phyloP scores from a whole-genome alignment of 2,329 filamentous ascomycete genomes.

The Colletotrichum sp. region DNA sequence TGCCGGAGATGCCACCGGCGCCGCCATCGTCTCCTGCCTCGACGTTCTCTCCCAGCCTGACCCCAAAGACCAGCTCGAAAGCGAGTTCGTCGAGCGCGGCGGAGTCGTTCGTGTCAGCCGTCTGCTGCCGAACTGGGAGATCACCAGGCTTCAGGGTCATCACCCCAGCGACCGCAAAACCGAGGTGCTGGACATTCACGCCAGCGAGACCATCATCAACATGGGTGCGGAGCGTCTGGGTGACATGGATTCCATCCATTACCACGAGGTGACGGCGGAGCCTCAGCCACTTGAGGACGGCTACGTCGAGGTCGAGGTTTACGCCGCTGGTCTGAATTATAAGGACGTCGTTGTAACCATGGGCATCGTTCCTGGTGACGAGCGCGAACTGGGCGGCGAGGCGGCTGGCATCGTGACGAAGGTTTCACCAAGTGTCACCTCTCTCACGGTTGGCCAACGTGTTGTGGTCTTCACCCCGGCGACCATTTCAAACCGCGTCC shows the following conservation, averaged over 20 bases:
- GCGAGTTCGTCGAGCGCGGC: too few species aligned
- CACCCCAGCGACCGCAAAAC: not conserved
- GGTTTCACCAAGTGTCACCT: not conserved
- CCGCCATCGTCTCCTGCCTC: too few species aligned
- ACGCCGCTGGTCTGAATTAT: not conserved
- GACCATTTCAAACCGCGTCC: slow-evolving; percentile 24
- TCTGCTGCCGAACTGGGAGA: not conserved
- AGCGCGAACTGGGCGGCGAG: not conserved
- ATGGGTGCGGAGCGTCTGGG: not conserved
- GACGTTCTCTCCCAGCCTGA: too few species aligned
- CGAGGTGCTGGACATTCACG: not conserved
- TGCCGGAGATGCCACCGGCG: too few species aligned
- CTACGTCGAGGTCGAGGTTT: not conserved
- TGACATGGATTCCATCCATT: not conserved
- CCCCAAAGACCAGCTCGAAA: too few species aligned
- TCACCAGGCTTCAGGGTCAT: not conserved
- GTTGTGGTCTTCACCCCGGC: not conserved
- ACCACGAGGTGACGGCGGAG: not conserved
- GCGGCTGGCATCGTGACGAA: not conserved
- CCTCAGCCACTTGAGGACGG: not conserved
- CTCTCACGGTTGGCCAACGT: not conserved
- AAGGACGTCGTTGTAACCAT: not conserved
- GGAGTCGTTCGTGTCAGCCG: not conserved
- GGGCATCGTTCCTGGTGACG: not conserved
- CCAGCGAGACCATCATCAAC: not conserved